A percentile compares a stretch with the other conserved stretches of the same genome.
phyloP scores from a whole-genome alignment of 75 land plant species.

The Picea glauca region DNA sequence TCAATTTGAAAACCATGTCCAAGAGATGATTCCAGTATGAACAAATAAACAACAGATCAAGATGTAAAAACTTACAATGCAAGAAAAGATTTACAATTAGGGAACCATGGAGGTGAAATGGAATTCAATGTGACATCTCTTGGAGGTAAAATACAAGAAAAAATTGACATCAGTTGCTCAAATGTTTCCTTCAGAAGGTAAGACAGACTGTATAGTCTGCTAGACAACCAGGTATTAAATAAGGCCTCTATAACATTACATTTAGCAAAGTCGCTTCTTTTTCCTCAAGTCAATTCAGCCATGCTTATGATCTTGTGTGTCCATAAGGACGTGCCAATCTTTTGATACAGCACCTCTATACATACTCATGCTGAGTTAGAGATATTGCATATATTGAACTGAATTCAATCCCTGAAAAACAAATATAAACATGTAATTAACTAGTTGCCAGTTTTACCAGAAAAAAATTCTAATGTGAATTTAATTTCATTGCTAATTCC shows the following conservation, averaged over 20 bases:
- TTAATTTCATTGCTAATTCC: neutral
- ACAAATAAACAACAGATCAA: too few relatives aligned
- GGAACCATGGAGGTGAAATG: too few relatives aligned
- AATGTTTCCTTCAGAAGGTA: too few relatives aligned
- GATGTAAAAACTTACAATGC: too few relatives aligned
- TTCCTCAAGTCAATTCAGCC: neutral
- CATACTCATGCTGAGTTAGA: neutral
- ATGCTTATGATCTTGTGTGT: neutral
- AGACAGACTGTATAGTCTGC: too few relatives aligned
- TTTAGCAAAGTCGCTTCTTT: neutral
- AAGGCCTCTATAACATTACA: neutral
- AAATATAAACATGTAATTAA: neutral
- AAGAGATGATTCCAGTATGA: too few relatives aligned
- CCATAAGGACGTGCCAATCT: neutral
- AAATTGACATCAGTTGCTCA: too few relatives aligned
- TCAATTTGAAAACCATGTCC: too few relatives aligned
- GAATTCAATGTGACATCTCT: too few relatives aligned
- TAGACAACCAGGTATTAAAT: too few relatives aligned
- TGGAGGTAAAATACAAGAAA: too few relatives aligned
- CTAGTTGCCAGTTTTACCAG: neutral
- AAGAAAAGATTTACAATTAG: too few relatives aligned
- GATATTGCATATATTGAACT: neutral
- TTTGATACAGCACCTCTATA: neutral
- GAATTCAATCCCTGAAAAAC: neutral
- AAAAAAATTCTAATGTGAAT: neutral